A percentile compares a stretch with the other conserved stretches of the same genome.
Evolutionary conservation across 2,329 filamentous ascomycete species (phyloP).

Genomic region (Drechmeria coniospora): DNA sequence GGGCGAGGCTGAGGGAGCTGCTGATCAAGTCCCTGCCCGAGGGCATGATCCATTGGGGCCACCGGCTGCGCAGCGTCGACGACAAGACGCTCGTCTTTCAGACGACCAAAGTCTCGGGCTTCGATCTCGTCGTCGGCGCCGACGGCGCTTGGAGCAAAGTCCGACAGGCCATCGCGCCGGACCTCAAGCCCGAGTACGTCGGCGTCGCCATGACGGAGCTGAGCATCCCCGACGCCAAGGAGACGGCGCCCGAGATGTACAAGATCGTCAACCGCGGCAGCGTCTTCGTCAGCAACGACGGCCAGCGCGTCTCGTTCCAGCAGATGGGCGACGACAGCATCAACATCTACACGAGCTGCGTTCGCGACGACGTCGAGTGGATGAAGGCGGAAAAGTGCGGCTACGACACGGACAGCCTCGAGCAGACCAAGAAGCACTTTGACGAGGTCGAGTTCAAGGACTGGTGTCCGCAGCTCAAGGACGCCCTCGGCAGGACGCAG

Average conservation of each 20-base stretch:
- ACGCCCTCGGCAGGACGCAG: slow-evolving; percentile 24
- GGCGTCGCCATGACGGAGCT: slow-evolving; percentile 29
- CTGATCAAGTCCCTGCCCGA: slow-evolving; percentile 28
- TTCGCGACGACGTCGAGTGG: slow-evolving; percentile 24
- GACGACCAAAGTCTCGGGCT: slow-evolving; percentile 17
- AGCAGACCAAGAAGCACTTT: slow-evolving; percentile 22
- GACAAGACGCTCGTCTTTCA: slow-evolving; percentile 22
- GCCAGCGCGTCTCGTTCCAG: slow-evolving; percentile 21
- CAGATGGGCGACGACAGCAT: slow-evolving; percentile 33
- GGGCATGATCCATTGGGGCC: slow-evolving; percentile 29
- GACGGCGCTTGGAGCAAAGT: slow-evolving; percentile 24
- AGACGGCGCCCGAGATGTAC: slow-evolving; percentile 25
- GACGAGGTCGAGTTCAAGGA: slow-evolving; percentile 18
- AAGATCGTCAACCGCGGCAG: slow-evolving; percentile 31
- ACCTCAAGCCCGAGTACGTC: slow-evolving; percentile 26
- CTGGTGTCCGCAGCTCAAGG: slow-evolving; percentile 26
- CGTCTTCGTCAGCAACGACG: slow-evolving; percentile 27
- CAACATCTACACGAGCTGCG: slow-evolving; percentile 20
- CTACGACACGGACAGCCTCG: slow-evolving; percentile 25
- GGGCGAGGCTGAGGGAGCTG: slow-evolving; percentile 25
- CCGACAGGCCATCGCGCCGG: slow-evolving; percentile 15
- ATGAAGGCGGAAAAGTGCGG: slow-evolving; percentile 21
- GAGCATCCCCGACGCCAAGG: slow-evolving; percentile 23
- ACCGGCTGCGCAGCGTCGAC: slow-evolving; percentile 24
- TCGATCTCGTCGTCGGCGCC: slow-evolving; percentile 22